Conservation (phyloP, 2,329 filamentous ascomycete species). For the Acrodontium crateriforme region DNA sequence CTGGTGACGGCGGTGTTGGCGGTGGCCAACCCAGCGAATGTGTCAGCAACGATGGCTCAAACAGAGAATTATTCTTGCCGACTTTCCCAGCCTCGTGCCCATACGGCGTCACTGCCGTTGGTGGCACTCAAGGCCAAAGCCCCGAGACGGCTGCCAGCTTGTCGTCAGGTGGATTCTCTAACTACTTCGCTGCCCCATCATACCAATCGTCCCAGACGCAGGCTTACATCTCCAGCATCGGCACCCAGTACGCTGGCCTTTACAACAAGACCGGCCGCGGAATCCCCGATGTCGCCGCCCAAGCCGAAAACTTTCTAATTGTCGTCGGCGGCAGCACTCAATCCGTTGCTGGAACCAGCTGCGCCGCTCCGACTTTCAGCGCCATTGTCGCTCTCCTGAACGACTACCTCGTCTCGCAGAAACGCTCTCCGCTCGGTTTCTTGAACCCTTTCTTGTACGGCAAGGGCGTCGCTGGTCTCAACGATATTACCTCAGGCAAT, state of each 20-base stretch:
- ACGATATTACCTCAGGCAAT: conserved; percentile 28
- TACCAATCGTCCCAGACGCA: conserved; percentile 27
- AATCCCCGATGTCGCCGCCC: conserved; percentile 24
- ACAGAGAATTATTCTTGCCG: conserved; percentile 27
- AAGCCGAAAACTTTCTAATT: conserved; percentile 27
- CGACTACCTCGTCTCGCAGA: conserved; percentile 39
- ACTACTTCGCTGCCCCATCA: conserved; percentile 26
- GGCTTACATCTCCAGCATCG: conserved; percentile 25
- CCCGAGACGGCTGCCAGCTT: conserved; percentile 30
- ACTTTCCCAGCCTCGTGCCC: conserved; percentile 31
- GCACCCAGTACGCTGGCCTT: conserved; percentile 23
- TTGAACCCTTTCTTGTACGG: conserved; percentile 45
- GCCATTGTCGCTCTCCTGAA: conserved; percentile 47
- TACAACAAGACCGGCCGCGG: conserved; percentile 28
- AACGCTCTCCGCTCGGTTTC: conserved; percentile 30
- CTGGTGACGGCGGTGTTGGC: conserved; percentile 42
- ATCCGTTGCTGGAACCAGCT: conserved; percentile 28
- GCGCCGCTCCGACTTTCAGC: conserved; percentile 42
- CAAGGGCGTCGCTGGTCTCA: conserved; percentile 31
- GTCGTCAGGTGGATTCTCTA: conserved; percentile 23
- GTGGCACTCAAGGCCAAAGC: conserved; percentile 1
- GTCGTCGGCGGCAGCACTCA: conserved; percentile 26
- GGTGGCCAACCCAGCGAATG: conserved; percentile 33
- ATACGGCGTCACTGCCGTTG: conserved; percentile 30
- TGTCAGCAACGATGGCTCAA: conserved; percentile 30